phyloP scores from a whole-genome alignment of 169 alveolate genomes.

The Cryptosporidium felis region DNA sequence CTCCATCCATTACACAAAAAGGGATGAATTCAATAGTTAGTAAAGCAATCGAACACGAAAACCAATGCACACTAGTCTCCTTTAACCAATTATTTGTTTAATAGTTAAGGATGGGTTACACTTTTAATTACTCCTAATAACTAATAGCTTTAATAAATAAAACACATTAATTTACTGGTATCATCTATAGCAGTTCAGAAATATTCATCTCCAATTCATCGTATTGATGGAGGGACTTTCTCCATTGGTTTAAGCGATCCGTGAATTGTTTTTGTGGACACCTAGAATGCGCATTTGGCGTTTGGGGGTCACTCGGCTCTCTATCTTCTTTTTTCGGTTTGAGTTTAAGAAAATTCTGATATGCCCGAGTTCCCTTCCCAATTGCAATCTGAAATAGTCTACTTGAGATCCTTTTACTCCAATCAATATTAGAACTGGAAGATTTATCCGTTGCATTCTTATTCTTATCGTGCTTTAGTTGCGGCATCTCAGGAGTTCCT shows the following conservation, averaged over 20 bases:
- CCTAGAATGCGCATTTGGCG: constrained; percentile 66
- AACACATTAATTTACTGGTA: too few species aligned
- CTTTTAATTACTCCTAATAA: too few species aligned
- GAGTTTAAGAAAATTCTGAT: constrained; percentile 50
- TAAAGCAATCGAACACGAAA: too few species aligned
- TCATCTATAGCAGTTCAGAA: too few species aligned
- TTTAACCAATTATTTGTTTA: too few species aligned
- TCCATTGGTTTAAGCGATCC: constrained; percentile 49
- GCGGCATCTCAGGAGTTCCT: constrained; percentile 21
- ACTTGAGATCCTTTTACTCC: constrained; percentile 67
- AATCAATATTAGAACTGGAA: constrained; percentile 12
- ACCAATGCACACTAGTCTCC: too few species aligned
- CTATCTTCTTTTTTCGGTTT: constrained; percentile 57
- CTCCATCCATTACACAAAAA: too few species aligned
- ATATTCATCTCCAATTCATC: constrained; percentile 51
- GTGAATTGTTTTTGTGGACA: constrained; percentile 69
- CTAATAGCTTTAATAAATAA: too few species aligned
- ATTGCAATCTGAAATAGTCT: constrained; percentile 64
- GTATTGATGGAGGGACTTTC: constrained; percentile 59
- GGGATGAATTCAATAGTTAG: too few species aligned
- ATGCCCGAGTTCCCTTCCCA: constrained; percentile 68
- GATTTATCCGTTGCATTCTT: neutral
- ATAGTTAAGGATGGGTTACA: too few species aligned
- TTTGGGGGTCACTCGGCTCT: constrained; percentile 53
- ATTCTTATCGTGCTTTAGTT: neutral